Conservation (phyloP, 352 stramenopile genomes). For the Globisporangium middletonii region DNA sequence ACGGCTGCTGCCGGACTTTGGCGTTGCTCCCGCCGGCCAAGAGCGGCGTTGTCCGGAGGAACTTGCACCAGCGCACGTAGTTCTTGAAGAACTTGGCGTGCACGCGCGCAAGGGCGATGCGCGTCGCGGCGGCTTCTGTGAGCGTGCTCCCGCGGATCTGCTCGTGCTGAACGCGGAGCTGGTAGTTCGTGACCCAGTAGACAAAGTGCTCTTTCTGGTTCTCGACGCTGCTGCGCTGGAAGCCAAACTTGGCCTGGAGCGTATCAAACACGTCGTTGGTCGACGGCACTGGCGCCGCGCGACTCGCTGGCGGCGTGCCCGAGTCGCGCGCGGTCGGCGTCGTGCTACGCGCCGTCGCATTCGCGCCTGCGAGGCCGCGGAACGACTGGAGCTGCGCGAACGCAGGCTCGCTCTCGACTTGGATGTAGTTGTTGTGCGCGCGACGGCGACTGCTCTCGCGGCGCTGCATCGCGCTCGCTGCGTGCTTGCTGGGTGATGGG, state of each 20-base stretch:
- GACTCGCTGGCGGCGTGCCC: slow-evolving; percentile 6
- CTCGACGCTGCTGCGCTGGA: slow-evolving; percentile 61
- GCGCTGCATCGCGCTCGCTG: slow-evolving; percentile 7
- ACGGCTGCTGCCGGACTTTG: slow-evolving; percentile 5
- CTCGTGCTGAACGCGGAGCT: slow-evolving; percentile 55
- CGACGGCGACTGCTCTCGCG: slow-evolving; percentile 14
- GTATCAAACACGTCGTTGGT: slow-evolving; percentile 60
- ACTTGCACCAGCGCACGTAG: slow-evolving; percentile 93
- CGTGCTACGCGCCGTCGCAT: not conserved
- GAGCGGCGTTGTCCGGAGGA: slow-evolving; percentile 79
- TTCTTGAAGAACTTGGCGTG: slow-evolving; percentile 88
- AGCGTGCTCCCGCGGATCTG: slow-evolving; percentile 21
- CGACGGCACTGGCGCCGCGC: slow-evolving; percentile 10
- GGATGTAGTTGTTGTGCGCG: slow-evolving; percentile 75
- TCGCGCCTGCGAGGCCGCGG: slow-evolving; percentile 14
- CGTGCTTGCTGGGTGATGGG: too few relatives aligned
- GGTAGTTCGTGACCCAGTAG: slow-evolving; percentile 83
- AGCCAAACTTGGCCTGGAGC: slow-evolving; percentile 77
- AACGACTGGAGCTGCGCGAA: slow-evolving; percentile 66
- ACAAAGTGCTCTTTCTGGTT: slow-evolving; percentile 87
- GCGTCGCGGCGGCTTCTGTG: slow-evolving; percentile 35
- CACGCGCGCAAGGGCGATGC: slow-evolving; percentile 47
- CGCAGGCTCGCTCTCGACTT: slow-evolving; percentile 50
- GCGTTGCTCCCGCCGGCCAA: slow-evolving; percentile 1
- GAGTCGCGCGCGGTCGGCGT: slow-evolving; percentile 3